Conservation (phyloP, 129 eudicot species). For the Glebionis coronaria region DNA sequence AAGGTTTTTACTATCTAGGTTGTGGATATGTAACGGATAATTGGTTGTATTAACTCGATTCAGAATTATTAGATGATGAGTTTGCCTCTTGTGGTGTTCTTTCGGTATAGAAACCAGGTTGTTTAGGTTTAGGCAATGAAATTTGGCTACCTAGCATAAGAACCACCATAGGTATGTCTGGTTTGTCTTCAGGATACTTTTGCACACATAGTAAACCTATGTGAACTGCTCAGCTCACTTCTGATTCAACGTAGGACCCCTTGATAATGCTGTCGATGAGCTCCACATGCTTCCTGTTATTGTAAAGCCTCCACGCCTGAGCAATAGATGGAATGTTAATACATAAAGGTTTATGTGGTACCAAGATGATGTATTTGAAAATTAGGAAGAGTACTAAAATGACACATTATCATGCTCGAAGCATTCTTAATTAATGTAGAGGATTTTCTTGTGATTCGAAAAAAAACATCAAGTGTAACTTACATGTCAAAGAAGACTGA, state of each 20-base stretch:
- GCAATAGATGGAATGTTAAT: too few relatives aligned
- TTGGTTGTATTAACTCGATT: too few relatives aligned
- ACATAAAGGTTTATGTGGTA: too few relatives aligned
- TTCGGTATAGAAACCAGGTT: constrained; percentile 3
- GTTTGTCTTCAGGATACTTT: neutral
- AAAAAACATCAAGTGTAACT: neutral
- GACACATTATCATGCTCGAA: neutral
- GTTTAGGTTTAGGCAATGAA: neutral
- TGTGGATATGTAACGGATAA: too few relatives aligned
- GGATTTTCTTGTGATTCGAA: neutral
- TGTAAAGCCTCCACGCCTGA: constrained; percentile 1
- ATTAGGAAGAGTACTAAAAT: neutral
- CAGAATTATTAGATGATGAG: too few relatives aligned
- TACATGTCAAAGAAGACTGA: constrained; percentile 41
- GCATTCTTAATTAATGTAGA: neutral
- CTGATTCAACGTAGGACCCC: neutral
- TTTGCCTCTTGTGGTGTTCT: neutral
- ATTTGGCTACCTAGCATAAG: neutral
- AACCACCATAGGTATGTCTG: neutral
- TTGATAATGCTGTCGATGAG: neutral
- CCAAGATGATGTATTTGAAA: too few relatives aligned
- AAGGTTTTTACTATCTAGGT: too few relatives aligned
- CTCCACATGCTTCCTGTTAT: neutral
- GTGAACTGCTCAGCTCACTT: neutral
- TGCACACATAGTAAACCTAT: constrained; percentile 10